Base-by-base conservation (phyloP, 2,329 filamentous ascomycete species). In the Colletotrichum falcatum region DNA sequence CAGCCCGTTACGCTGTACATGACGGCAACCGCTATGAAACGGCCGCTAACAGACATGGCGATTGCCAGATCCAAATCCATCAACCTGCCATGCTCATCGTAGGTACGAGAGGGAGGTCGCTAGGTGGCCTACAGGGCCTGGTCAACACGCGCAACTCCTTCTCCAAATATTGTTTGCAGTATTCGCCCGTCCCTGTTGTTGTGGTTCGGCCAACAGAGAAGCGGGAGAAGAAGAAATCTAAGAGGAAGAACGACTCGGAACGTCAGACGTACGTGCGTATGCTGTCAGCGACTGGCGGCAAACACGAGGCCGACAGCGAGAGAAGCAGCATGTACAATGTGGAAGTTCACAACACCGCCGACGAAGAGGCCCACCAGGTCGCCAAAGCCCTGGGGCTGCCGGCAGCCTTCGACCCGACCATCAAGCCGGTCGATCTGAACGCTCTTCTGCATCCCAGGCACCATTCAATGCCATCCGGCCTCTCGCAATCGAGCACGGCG, bases 131-230 rank as follows among this genome's bases (percentile, higher is more conserved):
- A 67, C 94, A 97, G 78, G 93, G 94, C 58, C 85, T 97, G 37
- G 88, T 97, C 51, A 94, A 93, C 59, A 88, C 87, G 39, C 83
- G 87, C 53, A 96, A 94, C 73, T 96, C 93, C 0, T 95, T 97
- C 54, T 97, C 94, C 33, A 97, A 97, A 78, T 98, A 97, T 81
- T 97, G 95, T 77, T 86, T 97, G 16, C 95, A 98, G 78, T 95
- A 97, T 79, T 97, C 93, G 1, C 94, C 95, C 0, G 93, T 98
- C 1, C 95, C 95, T 1, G 95, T 97, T 9, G 95, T 97, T 37
- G 95, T 98, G 39, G 95, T 97, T 12, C 89, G 95, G 5, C 94
- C 95, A 44, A 92, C 92, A 39, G 92, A 93, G 72, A 97, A 97
- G 82, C 91, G 95, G 26, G 89, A 93, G 77, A 96, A 96, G 82